These are phyloP conservation scores for Rosa persica DNA, from an alignment of 306 rosid genomes.

Conservation along the genomic window DNA sequence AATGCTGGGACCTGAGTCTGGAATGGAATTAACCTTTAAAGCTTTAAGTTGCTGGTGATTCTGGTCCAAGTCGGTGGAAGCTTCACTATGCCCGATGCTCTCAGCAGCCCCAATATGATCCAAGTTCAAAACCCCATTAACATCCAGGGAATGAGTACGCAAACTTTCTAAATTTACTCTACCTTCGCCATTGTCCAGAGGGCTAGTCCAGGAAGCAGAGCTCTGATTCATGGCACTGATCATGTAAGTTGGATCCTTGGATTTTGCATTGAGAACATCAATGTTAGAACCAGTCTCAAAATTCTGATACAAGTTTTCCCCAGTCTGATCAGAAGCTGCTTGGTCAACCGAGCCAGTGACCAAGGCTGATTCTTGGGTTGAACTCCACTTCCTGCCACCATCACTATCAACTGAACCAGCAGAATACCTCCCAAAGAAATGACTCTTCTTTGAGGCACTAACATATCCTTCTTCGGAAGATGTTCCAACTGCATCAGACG, in stretches of 20 bases:
- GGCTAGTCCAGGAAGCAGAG: constrained; percentile 51
- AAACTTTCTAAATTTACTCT: constrained; percentile 54
- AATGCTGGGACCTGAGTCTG: constrained; percentile 74
- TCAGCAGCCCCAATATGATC: constrained; percentile 52
- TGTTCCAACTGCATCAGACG: constrained; percentile 87
- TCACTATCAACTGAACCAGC: constrained; percentile 85
- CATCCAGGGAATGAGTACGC: constrained; percentile 51
- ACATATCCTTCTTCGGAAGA: constrained; percentile 90
- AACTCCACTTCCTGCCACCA: constrained; percentile 87
- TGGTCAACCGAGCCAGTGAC: constrained; percentile 52
- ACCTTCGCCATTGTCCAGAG: constrained; percentile 47
- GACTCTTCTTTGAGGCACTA: constrained; percentile 68
- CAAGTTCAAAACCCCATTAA: constrained; percentile 49
- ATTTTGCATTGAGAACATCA: constrained; percentile 45
- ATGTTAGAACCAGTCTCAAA: constrained; percentile 50
- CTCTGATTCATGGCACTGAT: constrained; percentile 46
- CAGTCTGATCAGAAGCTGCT: constrained; percentile 61
- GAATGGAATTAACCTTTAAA: constrained; percentile 39
- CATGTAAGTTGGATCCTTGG: constrained; percentile 44
- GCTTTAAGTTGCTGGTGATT: constrained; percentile 45
- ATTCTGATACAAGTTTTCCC: constrained; percentile 57
- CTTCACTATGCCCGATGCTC: constrained; percentile 45
- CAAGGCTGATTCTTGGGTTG: constrained; percentile 64
- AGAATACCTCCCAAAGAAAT: constrained; percentile 74
- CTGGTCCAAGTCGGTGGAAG: constrained; percentile 50